phyloP scores from a whole-genome alignment of 225 moss, liverwort and hornwort genomes.

The Pleurozium schreberi region DNA sequence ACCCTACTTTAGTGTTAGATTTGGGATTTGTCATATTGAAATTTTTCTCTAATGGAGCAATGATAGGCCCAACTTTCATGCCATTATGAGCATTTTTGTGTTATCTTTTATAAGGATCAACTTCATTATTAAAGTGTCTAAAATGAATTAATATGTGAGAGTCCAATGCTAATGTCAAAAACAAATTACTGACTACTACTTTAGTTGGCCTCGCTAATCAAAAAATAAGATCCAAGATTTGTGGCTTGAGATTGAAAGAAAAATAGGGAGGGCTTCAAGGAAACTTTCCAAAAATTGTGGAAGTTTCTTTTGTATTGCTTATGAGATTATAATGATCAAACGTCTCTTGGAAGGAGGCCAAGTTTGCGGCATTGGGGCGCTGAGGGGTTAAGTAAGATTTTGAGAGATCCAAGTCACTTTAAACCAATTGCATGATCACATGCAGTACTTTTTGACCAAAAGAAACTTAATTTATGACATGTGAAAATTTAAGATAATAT shows the following conservation, averaged over 20 bases:
- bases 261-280: no score
- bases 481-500: not conserved
- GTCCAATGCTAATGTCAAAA: no score
- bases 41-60: no score
- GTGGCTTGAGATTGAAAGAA: no score
- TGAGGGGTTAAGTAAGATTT: not conserved
- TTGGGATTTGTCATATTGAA: not conserved
- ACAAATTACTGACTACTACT: no score
- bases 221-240: no score
- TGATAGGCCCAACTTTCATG: not conserved
- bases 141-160: not conserved
- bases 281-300: no score
- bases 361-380: no score
- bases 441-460: not conserved
- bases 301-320: no score
- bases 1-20: not conserved
- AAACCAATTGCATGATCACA: not conserved
- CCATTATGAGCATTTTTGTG: accelerated
- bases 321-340: no score
- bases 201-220: no score
- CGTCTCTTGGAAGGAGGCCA: no score
- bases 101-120: not conserved
- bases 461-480: not conserved
- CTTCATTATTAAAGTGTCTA: not conserved
- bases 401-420: not conserved